phyloP scores from a whole-genome alignment of 345 rosid genomes.

The Eucalyptus melliodora region DNA sequence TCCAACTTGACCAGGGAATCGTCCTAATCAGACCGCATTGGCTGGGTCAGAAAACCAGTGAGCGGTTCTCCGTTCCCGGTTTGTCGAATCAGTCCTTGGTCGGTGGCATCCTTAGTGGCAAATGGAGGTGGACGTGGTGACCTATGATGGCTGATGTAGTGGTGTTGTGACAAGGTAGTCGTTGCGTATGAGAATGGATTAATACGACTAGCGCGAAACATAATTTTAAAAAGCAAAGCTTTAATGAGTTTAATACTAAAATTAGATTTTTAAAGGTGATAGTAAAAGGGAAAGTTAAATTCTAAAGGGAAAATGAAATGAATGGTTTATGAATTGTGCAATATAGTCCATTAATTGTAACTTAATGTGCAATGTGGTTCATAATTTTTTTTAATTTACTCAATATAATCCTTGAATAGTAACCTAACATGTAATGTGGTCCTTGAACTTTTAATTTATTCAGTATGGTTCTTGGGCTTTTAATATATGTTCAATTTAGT shows the following conservation, averaged over 20 bases:
- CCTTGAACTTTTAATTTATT: accelerated
- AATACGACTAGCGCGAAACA: neutral
- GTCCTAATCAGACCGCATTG: too few relatives aligned
- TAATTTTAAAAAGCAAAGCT: neutral
- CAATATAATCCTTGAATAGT: too few relatives aligned
- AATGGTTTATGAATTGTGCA: too few relatives aligned
- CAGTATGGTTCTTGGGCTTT: accelerated
- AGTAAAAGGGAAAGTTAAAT: neutral
- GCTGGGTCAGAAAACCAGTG: too few relatives aligned
- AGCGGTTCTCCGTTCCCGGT: too few relatives aligned
- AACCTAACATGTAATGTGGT: accelerated
- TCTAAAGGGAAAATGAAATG: neutral
- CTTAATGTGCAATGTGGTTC: accelerated
- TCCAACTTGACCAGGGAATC: too few relatives aligned
- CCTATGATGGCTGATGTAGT: neutral
- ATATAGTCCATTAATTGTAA: accelerated
- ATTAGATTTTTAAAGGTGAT: neutral
- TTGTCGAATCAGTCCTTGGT: too few relatives aligned
- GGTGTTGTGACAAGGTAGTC: neutral
- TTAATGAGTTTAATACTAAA: neutral
- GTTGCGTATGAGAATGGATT: neutral
- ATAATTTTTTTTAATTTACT: too few relatives aligned
- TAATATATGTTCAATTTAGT: too few relatives aligned
- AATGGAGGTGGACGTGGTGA: neutral
- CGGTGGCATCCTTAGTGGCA: too few relatives aligned